Evolutionary conservation across 192 early-diverging fungal species (phyloP).

Genomic region (Backusella parvicylindrica): DNA sequence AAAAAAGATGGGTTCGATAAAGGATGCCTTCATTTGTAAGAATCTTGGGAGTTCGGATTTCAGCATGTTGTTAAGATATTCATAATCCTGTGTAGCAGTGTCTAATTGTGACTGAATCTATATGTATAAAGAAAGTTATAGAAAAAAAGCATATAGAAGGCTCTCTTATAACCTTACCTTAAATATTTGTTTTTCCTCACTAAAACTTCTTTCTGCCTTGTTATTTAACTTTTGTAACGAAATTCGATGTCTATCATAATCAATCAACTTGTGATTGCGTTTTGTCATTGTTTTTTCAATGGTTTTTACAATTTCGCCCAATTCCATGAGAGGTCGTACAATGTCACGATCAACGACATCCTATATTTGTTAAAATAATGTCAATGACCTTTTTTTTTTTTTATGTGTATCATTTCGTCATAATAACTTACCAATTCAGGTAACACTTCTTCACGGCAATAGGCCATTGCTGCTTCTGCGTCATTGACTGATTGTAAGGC

Average conservation of each 20-base stretch:
- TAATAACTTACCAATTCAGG: slow-evolving; percentile 58
- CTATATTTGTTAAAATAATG: slow-evolving; percentile 26
- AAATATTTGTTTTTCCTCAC: slow-evolving; percentile 65
- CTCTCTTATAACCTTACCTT: slow-evolving; percentile 44
- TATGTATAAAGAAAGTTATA: background rate
- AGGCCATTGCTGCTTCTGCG: slow-evolving; percentile 44
- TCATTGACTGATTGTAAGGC: slow-evolving; percentile 46
- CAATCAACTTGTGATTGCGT: slow-evolving; percentile 87
- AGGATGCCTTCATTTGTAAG: slow-evolving; percentile 62
- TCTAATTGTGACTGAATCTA: slow-evolving; percentile 69
- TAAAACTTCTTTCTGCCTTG: slow-evolving; percentile 60
- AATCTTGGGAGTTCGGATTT: slow-evolving; percentile 77
- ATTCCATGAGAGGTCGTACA: slow-evolving; percentile 72
- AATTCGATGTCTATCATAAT: slow-evolving; percentile 84
- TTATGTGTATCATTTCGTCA: background rate
- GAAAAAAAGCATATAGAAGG: background rate
- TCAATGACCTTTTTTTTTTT: background rate
- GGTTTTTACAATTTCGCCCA: slow-evolving; percentile 66
- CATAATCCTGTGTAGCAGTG: slow-evolving; percentile 82
- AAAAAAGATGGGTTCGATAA: slow-evolving; percentile 87
- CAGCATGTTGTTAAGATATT: slow-evolving; percentile 75
- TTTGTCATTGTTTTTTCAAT: slow-evolving; percentile 85
- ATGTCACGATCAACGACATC: slow-evolving; percentile 74
- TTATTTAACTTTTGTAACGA: slow-evolving; percentile 74
- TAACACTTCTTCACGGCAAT: slow-evolving; percentile 52